Conservation (phyloP, 495 filamentous ascomycete species). For the Penicillium waksmanii region DNA sequence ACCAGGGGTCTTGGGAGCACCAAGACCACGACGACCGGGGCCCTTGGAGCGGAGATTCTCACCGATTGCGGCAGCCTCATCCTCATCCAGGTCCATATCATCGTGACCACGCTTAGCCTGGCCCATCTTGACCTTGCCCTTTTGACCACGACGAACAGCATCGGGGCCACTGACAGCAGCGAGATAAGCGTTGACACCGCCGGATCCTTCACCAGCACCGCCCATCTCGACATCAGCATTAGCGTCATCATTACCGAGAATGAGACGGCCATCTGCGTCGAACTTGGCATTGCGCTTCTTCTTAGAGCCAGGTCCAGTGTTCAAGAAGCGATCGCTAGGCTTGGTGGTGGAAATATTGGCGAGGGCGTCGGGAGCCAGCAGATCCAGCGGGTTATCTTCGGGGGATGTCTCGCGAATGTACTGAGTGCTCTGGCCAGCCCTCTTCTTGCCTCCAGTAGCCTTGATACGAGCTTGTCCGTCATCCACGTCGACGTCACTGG, state of each 20-base stretch:
- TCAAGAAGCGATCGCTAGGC: constrained; percentile 61
- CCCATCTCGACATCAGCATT: constrained; percentile 60
- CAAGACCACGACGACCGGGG: not conserved
- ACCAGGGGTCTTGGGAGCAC: constrained; percentile 18
- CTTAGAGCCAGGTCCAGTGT: constrained; percentile 45
- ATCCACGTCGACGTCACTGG: constrained; percentile 60
- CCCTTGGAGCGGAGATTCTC: constrained; percentile 28
- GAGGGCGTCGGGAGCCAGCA: constrained; percentile 84
- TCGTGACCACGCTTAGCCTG: constrained; percentile 59
- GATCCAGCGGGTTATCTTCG: constrained; percentile 89
- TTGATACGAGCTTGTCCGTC: constrained; percentile 43
- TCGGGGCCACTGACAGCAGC: constrained; percentile 85
- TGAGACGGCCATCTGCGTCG: constrained; percentile 85
- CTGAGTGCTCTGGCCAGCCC: constrained; percentile 57
- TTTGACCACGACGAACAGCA: constrained; percentile 76
- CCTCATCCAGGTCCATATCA: constrained; percentile 74
- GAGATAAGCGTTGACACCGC: constrained; percentile 87
- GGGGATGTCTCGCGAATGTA: constrained; percentile 85
- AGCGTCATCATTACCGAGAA: constrained; percentile 63
- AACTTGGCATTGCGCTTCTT: constrained; percentile 64
- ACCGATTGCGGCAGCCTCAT: constrained; percentile 32
- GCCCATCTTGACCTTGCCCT: constrained; percentile 86
- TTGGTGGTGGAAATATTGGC: constrained; percentile 92
- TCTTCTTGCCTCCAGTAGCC: constrained; percentile 39
- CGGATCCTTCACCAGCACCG: constrained; percentile 52